phyloP scores from a whole-genome alignment of 768 basidiomycete species.

The Phaeotremella skinneri region DNA sequence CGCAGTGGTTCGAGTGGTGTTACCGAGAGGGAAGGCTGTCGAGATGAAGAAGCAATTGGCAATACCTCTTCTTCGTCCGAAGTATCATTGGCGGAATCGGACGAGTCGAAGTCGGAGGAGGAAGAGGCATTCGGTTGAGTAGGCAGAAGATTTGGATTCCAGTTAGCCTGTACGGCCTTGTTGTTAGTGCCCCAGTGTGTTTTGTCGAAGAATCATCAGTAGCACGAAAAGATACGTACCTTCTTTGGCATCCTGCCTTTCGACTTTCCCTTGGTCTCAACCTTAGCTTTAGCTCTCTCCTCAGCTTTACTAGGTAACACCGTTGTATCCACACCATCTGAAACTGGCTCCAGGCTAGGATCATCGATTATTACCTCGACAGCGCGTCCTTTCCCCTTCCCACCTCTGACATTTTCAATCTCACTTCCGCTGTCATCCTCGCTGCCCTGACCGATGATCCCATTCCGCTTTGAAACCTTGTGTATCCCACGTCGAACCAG shows the following conservation, averaged over 20 bases:
- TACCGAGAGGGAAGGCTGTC: constrained; percentile 15
- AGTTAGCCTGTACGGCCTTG: constrained; percentile 17
- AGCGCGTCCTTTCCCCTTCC: constrained; percentile 34
- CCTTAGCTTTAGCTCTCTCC: constrained; percentile 13
- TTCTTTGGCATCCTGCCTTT: constrained; percentile 27
- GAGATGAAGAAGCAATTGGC: constrained; percentile 15
- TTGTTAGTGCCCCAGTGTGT: background rate
- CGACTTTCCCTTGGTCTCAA: constrained; percentile 12
- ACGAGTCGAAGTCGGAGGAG: constrained; percentile 39
- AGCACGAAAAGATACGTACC: constrained; percentile 12
- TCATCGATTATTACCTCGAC: constrained; percentile 24
- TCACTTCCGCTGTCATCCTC: constrained; percentile 33
- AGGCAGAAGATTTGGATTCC: constrained; percentile 31
- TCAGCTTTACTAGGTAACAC: constrained; percentile 16
- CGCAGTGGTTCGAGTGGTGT: too few species aligned
- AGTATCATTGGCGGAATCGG: constrained; percentile 35
- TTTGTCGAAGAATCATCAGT: constrained; percentile 1
- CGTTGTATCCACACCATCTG: constrained; percentile 7
- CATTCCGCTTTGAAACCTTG: constrained; percentile 20
- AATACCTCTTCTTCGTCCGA: constrained; percentile 9
- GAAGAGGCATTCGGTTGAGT: constrained; percentile 29
- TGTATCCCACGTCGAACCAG: constrained; percentile 46
- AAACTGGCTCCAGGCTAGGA: constrained; percentile 6
- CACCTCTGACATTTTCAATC: constrained; percentile 35
- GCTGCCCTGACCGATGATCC: constrained; percentile 12